Percentiles rank a stretch among this genome's conserved stretches.
Conservation (phyloP, 352 stramenopile species). For the Pythium scleroteichum region DNA sequence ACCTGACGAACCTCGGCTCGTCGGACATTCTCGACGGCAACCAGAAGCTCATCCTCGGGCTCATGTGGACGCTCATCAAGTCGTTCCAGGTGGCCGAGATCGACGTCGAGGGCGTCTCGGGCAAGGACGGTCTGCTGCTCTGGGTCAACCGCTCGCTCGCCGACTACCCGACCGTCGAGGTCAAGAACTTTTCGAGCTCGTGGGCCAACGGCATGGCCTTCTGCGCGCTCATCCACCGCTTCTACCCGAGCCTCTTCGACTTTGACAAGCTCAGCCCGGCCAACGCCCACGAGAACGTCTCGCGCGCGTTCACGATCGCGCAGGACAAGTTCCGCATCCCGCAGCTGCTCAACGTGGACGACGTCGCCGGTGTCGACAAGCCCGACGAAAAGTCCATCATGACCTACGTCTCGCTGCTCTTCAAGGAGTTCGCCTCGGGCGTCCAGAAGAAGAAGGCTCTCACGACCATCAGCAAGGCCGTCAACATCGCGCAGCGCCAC, state of each 20-base stretch:
- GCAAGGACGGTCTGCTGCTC: slow-evolving; percentile 89
- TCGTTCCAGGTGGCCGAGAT: slow-evolving; percentile 87
- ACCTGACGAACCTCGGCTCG: slow-evolving; percentile 90
- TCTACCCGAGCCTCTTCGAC: slow-evolving; percentile 85
- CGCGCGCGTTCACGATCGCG: slow-evolving; percentile 83
- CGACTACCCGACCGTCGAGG: slow-evolving; percentile 82
- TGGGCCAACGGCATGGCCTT: slow-evolving; percentile 90
- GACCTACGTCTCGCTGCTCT: slow-evolving; percentile 90
- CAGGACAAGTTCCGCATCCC: slow-evolving; percentile 87
- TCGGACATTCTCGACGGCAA: slow-evolving; percentile 92
- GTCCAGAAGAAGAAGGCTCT: slow-evolving; percentile 90
- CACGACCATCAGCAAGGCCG: slow-evolving; percentile 88
- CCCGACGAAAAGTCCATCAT: slow-evolving; percentile 93
- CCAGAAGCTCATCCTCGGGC: slow-evolving; percentile 89
- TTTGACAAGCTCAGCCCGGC: slow-evolving; percentile 71
- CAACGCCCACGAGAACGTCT: slow-evolving; percentile 73
- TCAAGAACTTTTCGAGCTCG: slow-evolving; percentile 89
- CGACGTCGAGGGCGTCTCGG: slow-evolving; percentile 87
- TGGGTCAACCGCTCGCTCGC: slow-evolving; percentile 88
- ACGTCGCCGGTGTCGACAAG: slow-evolving; percentile 82
- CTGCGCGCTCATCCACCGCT: slow-evolving; percentile 89
- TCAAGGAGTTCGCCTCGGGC: slow-evolving; percentile 90
- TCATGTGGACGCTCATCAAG: slow-evolving; percentile 94
- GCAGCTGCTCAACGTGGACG: slow-evolving; percentile 84
- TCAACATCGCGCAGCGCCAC: slow-evolving; percentile 89